Base-by-base conservation (phyloP, 163 green algal species). In the Smithsoniella earleae region DNA sequence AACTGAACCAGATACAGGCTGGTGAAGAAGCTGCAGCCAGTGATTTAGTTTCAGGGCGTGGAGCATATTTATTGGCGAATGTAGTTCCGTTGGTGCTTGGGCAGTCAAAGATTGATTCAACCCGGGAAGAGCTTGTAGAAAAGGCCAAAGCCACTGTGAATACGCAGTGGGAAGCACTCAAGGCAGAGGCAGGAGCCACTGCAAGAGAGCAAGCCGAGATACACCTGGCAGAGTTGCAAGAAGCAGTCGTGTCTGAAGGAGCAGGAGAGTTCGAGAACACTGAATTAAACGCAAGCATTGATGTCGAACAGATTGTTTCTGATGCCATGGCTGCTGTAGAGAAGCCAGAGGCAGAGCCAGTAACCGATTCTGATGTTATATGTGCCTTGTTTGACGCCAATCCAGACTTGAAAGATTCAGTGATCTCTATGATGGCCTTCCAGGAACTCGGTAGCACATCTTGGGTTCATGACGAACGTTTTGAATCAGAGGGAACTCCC, bases 291-390 rank as follows among this genome's bases (percentile, higher is more conserved):
- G 13, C 37, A n/a, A n/a, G n/a, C n/a, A 75, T 83, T 25, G 81
- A 86, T 49, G 74, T 86, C 36, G 82, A 89, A 66, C 78, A 76
- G 1, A 44, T 74, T 69, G 80, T 85, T n/a, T 75, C 75, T 2
- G 77, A 76, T 34, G 84, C 84, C 2, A 76, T 82, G 30, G 84
- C 77, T 27, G 76, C 74, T n/a, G 82, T 87, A 34, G 34, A 54
- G 33, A 74, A 78, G 62, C 74, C 75, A 13, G 75, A 79, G 34
- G 62, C 77, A 5, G 73, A 76, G 72, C 66, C 80, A 54, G 76
- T 87, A 1, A 86, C 76, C 18, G 76, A 87, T 34, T 75, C 65
- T 5, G 82, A 87, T 27, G 78, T 89, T n/a, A 58, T 89, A 31
- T 79, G 64, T 31, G 76, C 78, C 8, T 62, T 89, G 73, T 27